Conservation (phyloP, 257 asterid species). For the Fraxinus quadrangulata region DNA sequence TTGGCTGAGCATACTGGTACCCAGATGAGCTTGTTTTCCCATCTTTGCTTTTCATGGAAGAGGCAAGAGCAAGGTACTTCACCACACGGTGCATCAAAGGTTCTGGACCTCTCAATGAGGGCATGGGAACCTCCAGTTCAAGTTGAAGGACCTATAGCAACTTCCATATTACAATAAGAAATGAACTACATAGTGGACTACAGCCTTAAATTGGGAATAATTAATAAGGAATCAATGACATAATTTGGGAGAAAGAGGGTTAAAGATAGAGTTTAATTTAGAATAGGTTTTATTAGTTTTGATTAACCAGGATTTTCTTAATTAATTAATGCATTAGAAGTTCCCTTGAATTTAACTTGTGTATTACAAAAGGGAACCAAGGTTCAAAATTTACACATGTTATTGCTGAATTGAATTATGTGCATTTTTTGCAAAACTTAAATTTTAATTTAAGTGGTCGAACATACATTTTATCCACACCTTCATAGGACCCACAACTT, state of each 20-base stretch:
- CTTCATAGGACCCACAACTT: too few relatives aligned
- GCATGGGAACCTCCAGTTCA: conserved; percentile 72
- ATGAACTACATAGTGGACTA: conserved; percentile 1
- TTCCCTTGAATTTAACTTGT: not conserved
- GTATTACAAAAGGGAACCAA: not conserved
- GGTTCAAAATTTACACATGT: not conserved
- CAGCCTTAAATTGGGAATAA: not conserved
- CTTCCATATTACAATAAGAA: conserved; percentile 20
- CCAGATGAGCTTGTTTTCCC: conserved; percentile 53
- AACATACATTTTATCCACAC: too few relatives aligned
- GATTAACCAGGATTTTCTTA: not conserved
- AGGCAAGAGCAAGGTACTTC: conserved; percentile 85
- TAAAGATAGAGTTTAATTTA: not conserved
- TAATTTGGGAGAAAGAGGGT: not conserved
- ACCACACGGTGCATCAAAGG: conserved; percentile 89
- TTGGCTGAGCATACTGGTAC: conserved; percentile 59
- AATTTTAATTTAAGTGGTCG: too few relatives aligned
- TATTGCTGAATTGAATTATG: not conserved
- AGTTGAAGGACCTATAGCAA: conserved; percentile 74
- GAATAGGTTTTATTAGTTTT: not conserved
- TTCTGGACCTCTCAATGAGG: conserved; percentile 74
- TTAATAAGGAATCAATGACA: not conserved
- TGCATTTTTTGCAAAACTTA: too few relatives aligned
- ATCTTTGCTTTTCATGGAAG: conserved; percentile 67
- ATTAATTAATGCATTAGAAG: not conserved